Evolutionary conservation across 108 stramenopile species (phyloP).

Genomic region (Skeletonema tropicum): DNA sequence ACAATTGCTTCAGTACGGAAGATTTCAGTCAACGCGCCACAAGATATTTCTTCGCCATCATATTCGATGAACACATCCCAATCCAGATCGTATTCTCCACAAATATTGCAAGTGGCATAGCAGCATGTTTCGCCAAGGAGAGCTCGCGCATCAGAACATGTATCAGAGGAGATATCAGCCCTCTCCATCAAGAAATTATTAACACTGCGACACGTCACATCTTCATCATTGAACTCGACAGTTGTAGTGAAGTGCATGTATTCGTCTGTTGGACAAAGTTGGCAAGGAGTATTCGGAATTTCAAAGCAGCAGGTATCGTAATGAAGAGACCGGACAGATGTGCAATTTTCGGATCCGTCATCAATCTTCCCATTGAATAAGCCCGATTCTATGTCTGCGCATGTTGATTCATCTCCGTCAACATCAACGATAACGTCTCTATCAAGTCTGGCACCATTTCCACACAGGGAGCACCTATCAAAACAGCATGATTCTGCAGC

Average conservation of each 20-base stretch:
- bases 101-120: constrained; percentile 47
- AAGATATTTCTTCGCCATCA: constrained; percentile 41
- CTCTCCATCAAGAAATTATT: constrained; percentile 43
- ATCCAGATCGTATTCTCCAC: constrained; percentile 43
- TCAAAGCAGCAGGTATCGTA: constrained; percentile 52
- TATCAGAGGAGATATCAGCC: constrained; percentile 29
- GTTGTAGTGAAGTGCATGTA: constrained; percentile 39
- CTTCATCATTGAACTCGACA: constrained; percentile 40
- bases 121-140: constrained; percentile 40
- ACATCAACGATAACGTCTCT: constrained; percentile 38
- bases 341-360: constrained; percentile 38
- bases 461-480: constrained; percentile 50
- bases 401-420: constrained; percentile 30
- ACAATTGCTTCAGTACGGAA: constrained; percentile 29
- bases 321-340: constrained; percentile 25
- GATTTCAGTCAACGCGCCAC: constrained; percentile 50
- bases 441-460: constrained; percentile 44
- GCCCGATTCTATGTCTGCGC: constrained; percentile 35
- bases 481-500: constrained; percentile 39
- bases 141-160: constrained; percentile 40
- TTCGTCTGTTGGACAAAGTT: constrained; percentile 42
- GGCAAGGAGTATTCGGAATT: constrained; percentile 40
- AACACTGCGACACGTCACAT: constrained; percentile 45
- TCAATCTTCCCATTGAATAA: constrained; percentile 37
- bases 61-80: constrained; percentile 50